phyloP scores from a whole-genome alignment of 2,329 filamentous ascomycete species.

The Penicillium glabrum region DNA sequence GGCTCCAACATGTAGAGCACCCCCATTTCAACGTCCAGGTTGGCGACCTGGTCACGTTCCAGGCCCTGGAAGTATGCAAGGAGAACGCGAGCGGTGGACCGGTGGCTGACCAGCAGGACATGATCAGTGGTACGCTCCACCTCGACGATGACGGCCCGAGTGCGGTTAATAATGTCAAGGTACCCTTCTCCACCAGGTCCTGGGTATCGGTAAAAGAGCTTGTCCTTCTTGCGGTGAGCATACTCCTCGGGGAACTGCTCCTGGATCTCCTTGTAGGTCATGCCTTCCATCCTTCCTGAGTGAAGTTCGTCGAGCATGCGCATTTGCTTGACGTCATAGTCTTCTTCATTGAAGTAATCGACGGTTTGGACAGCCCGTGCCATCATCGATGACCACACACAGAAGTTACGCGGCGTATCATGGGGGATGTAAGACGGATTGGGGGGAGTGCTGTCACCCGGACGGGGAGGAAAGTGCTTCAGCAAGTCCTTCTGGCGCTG shows the following conservation, averaged over 20 bases:
- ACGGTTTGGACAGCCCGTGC: slow-evolving; percentile 85
- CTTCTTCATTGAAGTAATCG: slow-evolving; percentile 89
- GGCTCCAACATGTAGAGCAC: slow-evolving; percentile 95
- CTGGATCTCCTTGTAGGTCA: slow-evolving; percentile 90
- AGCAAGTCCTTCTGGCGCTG: slow-evolving; percentile 75
- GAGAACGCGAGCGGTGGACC: slow-evolving; percentile 86
- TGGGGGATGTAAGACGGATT: slow-evolving; percentile 71
- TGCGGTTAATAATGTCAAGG: slow-evolving; percentile 91
- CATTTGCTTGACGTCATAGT: slow-evolving; percentile 96
- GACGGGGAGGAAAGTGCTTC: slow-evolving; percentile 81
- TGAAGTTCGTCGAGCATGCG: slow-evolving; percentile 97
- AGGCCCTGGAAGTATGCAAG: slow-evolving; percentile 97
- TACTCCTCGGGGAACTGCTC: slow-evolving; percentile 79
- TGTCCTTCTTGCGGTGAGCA: slow-evolving; percentile 74
- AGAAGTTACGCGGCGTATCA: slow-evolving; percentile 79
- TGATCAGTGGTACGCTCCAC: slow-evolving; percentile 97
- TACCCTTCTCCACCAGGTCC: slow-evolving; percentile 96
- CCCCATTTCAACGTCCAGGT: slow-evolving; percentile 89
- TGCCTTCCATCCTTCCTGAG: slow-evolving; percentile 86
- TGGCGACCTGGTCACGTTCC: slow-evolving; percentile 85
- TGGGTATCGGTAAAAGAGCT: slow-evolving; percentile 94
- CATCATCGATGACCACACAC: slow-evolving; percentile 98
- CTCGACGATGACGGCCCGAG: slow-evolving; percentile 93
- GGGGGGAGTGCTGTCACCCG: slow-evolving; percentile 89
- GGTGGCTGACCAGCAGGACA: slow-evolving; percentile 86